Percentiles rank a stretch among this genome's conserved stretches.
These are phyloP conservation scores for Neurospora sp. DNA, from an alignment of 495 filamentous ascomycete species.

Conservation along the genomic window DNA sequence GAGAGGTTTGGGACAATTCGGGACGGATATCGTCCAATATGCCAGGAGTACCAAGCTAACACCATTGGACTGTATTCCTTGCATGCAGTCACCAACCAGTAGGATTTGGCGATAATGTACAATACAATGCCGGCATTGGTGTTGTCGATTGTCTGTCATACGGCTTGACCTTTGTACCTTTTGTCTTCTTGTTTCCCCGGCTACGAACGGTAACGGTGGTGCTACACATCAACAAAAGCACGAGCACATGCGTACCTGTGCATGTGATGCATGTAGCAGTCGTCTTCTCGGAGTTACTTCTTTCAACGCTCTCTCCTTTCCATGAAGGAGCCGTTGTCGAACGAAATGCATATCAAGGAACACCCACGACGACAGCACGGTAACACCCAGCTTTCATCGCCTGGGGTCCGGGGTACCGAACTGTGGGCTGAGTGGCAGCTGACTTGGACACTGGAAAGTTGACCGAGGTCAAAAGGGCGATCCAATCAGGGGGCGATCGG, in stretches of 20 bases:
- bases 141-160: background rate
- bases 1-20: too few relatives aligned
- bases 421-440: background rate
- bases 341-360: background rate
- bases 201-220: background rate
- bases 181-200: too few relatives aligned
- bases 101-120: background rate
- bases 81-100: background rate
- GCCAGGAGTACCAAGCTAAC: too few relatives aligned
- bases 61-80: background rate
- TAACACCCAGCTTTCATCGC: background rate
- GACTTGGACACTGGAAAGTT: background rate
- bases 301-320: background rate
- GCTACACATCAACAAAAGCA: background rate
- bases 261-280: background rate
- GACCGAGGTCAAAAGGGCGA: slow-evolving; percentile 1
- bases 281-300: background rate
- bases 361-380: background rate
- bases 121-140: background rate
- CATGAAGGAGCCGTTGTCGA: background rate
- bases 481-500: background rate
- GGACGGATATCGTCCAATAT: too few relatives aligned
- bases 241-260: background rate
- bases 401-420: background rate
- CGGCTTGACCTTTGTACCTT: background rate